phyloP scores from a whole-genome alignment of 73 alveolate genomes.

The Blepharisma stoltei region DNA sequence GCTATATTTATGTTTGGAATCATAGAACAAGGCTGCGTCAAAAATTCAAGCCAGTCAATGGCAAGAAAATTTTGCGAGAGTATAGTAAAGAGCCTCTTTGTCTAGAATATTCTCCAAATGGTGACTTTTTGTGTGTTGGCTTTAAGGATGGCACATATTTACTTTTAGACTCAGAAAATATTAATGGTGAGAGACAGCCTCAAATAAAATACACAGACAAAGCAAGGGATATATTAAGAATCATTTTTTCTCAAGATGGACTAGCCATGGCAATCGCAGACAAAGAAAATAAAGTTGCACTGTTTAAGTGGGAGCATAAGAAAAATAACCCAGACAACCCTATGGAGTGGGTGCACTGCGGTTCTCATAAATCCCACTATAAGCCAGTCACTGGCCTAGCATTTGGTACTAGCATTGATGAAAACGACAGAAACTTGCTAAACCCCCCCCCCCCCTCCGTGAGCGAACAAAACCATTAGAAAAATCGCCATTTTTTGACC shows the following conservation, averaged over 20 bases:
- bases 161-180: conserved; percentile 42
- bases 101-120: conserved; percentile 93
- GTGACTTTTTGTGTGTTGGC: conserved; percentile 77
- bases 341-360: conserved; percentile 73
- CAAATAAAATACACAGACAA: conserved; percentile 44
- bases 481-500: no score
- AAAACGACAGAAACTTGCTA: conserved; percentile 52
- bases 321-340: conserved; percentile 36
- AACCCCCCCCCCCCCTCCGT: no score
- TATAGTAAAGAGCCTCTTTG: conserved; percentile 69
- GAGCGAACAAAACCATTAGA: no score
- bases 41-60: conserved; percentile 54
- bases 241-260: background rate
- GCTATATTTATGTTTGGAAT: conserved; percentile 72
- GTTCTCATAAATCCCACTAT: conserved; percentile 73
- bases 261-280: conserved; percentile 21
- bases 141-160: conserved; percentile 59
- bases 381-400: conserved; percentile 67
- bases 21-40: conserved; percentile 44
- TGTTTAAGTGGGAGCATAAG: conserved; percentile 1
- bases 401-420: conserved; percentile 80
- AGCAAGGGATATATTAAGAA: conserved; percentile 17
- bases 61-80: conserved; percentile 62
- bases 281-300: conserved; percentile 3
- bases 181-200: conserved; percentile 41